Conservation (phyloP, 108 stramenopile genomes). For the Cyclotella distinguenda region DNA sequence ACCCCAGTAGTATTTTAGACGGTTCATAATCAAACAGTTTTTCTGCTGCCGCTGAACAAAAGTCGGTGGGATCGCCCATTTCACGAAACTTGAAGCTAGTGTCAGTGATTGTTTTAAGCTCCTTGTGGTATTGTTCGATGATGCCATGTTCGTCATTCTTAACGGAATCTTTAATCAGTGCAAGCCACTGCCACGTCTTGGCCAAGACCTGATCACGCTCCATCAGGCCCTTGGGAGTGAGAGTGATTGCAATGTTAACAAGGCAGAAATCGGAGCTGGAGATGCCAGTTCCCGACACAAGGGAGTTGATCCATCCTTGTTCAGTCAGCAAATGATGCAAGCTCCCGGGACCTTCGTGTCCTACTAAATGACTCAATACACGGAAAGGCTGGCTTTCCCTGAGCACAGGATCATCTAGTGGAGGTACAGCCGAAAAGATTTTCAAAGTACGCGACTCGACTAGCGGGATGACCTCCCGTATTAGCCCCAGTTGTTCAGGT, state of each 20-base stretch:
- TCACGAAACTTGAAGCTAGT: conserved; percentile 78
- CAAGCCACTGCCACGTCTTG: conserved; percentile 80
- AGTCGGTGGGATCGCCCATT: conserved; percentile 80
- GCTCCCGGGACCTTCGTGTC: conserved; percentile 95
- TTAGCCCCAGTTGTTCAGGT: conserved; percentile 59
- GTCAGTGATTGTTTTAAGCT: conserved; percentile 65
- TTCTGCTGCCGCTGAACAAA: conserved; percentile 76
- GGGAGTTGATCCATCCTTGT: conserved; percentile 66
- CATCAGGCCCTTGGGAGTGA: conserved; percentile 81
- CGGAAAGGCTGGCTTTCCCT: conserved; percentile 70
- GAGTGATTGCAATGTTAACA: conserved; percentile 63
- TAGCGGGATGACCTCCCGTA: conserved; percentile 85
- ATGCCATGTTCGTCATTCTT: conserved; percentile 47
- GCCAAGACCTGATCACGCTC: conserved; percentile 70
- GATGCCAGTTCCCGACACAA: conserved; percentile 72
- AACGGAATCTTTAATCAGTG: conserved; percentile 60
- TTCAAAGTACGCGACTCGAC: conserved; percentile 81
- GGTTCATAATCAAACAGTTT: conserved; percentile 68
- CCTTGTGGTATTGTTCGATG: conserved; percentile 72
- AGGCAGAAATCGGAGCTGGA: conserved; percentile 67
- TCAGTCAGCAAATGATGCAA: conserved; percentile 80
- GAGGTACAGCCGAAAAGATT: conserved; percentile 88
- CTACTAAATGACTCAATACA: conserved; percentile 90
- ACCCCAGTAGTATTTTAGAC: conserved; percentile 55
- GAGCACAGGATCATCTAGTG: conserved; percentile 74